A percentile compares a stretch with the other conserved stretches of the same genome.
Evolutionary conservation across 83 land plant species (phyloP).

Genomic region (Picea abies): DNA sequence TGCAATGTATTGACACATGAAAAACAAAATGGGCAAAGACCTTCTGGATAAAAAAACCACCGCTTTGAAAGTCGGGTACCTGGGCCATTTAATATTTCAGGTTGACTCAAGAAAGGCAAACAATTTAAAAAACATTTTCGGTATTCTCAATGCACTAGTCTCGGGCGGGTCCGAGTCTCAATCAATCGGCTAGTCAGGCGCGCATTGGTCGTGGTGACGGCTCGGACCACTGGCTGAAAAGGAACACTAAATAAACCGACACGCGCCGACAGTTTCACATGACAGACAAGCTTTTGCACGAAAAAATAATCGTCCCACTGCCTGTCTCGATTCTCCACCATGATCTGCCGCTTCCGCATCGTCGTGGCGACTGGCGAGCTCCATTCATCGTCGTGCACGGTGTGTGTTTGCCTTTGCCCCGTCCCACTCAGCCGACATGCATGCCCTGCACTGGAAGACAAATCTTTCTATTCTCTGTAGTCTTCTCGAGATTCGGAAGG

Average conservation of each 20-base stretch:
- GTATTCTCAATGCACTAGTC: not conserved
- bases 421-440: too few relatives aligned
- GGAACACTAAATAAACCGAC: not conserved
- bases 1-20: too few relatives aligned
- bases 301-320: not conserved
- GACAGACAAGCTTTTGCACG: not conserved
- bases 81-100: not conserved
- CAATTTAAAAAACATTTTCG: not conserved
- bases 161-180: not conserved
- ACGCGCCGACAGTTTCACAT: constrained; percentile 1
- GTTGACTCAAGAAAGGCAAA: not conserved
- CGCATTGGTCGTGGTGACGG: not conserved
- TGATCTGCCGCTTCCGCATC: not conserved
- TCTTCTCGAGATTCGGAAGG: too few relatives aligned
- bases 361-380: not conserved
- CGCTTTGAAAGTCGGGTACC: too few relatives aligned
- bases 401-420: too few relatives aligned
- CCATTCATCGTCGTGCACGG: too few relatives aligned
- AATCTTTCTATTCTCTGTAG: too few relatives aligned
- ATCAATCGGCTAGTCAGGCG: not conserved
- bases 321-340: not conserved
- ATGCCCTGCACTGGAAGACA: too few relatives aligned
- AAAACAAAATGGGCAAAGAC: too few relatives aligned
- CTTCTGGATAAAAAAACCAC: too few relatives aligned
- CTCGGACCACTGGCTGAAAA: not conserved